Evolutionary conservation across 1,284 basidiomycete genomes (phyloP).

Genomic region (Ganoderma multipileum): DNA sequence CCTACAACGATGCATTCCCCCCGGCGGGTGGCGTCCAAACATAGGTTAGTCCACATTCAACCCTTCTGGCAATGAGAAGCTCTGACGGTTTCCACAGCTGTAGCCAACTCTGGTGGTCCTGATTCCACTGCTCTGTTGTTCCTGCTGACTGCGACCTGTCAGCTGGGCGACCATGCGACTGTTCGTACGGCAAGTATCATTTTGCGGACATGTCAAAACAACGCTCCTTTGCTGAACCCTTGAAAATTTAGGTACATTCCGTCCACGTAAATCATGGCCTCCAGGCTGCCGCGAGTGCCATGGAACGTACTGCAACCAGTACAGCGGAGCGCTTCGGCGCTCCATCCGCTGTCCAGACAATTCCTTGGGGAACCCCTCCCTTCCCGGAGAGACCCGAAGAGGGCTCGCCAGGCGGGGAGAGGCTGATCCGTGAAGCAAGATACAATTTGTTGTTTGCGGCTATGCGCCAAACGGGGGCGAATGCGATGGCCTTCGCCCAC

Average conservation of each 20-base stretch:
- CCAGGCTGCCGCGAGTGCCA: slow-evolving; percentile 58
- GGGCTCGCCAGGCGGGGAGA: slow-evolving; percentile 45
- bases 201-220: neutral
- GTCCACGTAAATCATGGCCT: slow-evolving; percentile 72
- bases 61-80: neutral
- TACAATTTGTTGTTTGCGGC: slow-evolving; percentile 59
- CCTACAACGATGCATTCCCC: slow-evolving; percentile 40
- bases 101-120: slow-evolving; percentile 81
- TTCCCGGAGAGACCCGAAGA: slow-evolving; percentile 53
- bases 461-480: slow-evolving; percentile 48
- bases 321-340: slow-evolving; percentile 54
- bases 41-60: slow-evolving; percentile 27
- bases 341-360: slow-evolving; percentile 49
- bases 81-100: slow-evolving; percentile 47
- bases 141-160: slow-evolving; percentile 49
- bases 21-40: slow-evolving; percentile 36
- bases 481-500: slow-evolving; percentile 69
- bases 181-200: neutral
- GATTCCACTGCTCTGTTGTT: slow-evolving; percentile 81
- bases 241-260: slow-evolving; percentile 52
- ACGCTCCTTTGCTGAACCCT: neutral
- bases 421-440: slow-evolving; percentile 62
- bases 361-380: slow-evolving; percentile 62
- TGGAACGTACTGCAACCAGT: slow-evolving; percentile 56
- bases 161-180: neutral